Conservation (phyloP, 139 green algal species). For the Tetraselmis striata region DNA sequence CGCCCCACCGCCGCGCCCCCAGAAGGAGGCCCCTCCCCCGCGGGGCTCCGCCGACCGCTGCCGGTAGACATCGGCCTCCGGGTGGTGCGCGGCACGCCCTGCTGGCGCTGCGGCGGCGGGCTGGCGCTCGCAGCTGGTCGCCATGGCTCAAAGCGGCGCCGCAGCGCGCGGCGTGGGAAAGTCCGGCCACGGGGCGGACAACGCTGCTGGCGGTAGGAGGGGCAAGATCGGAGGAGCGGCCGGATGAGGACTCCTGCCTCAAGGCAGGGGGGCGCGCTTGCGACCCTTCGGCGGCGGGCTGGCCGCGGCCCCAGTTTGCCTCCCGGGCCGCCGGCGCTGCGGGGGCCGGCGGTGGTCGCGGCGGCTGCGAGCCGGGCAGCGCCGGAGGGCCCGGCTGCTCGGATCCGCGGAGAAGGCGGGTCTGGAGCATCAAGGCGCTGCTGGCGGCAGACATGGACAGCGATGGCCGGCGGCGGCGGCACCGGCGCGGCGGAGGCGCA, state of each 20-base stretch:
- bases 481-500: too few species aligned
- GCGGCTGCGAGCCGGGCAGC: background rate
- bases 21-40: too few species aligned
- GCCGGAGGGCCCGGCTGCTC: too few species aligned
- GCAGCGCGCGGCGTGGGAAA: too few species aligned
- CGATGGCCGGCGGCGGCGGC: too few species aligned
- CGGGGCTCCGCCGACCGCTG: too few species aligned
- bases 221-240: too few species aligned
- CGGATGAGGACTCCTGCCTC: too few species aligned
- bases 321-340: too few species aligned
- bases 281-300: too few species aligned
- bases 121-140: background rate
- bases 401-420: background rate
- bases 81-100: background rate
- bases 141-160: background rate
- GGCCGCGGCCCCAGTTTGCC: too few species aligned
- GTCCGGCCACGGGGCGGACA: background rate
- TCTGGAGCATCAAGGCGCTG: background rate
- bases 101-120: background rate
- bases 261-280: background rate
- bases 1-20: background rate
- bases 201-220: background rate
- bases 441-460: background rate
- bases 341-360: too few species aligned
- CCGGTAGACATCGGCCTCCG: background rate